Conservation (phyloP, 2,329 filamentous ascomycete genomes). For the Ceratocystis huliohia region DNA sequence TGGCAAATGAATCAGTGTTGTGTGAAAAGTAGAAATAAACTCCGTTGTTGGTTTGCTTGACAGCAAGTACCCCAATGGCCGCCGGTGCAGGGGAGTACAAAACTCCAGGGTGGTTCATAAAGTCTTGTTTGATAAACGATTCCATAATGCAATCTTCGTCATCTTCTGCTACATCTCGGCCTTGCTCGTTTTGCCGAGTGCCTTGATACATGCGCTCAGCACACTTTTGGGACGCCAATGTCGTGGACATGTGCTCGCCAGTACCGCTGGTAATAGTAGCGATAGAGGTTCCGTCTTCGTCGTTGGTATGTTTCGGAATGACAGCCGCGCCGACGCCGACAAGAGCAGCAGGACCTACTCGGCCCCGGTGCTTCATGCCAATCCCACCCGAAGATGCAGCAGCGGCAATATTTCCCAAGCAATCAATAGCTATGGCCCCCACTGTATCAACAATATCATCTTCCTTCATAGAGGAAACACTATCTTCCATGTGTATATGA, state of each 20-base stretch:
- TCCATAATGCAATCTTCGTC: slow-evolving; percentile 67
- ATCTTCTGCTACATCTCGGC: slow-evolving; percentile 50
- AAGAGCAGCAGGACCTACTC: slow-evolving; percentile 81
- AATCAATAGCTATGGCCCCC: slow-evolving; percentile 86
- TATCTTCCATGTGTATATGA: background rate
- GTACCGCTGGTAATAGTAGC: slow-evolving; percentile 87
- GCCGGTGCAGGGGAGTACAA: slow-evolving; percentile 65
- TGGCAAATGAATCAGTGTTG: slow-evolving; percentile 79
- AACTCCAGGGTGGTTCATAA: slow-evolving; percentile 84
- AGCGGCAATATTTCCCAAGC: slow-evolving; percentile 74
- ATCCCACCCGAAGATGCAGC: slow-evolving; percentile 95
- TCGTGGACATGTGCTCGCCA: slow-evolving; percentile 95
- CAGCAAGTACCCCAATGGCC: slow-evolving; percentile 78
- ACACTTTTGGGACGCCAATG: slow-evolving; percentile 76
- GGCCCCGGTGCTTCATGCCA: slow-evolving; percentile 91
- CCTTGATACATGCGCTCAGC: slow-evolving; percentile 71
- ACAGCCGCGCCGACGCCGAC: slow-evolving; percentile 86
- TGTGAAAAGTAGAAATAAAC: slow-evolving; percentile 86
- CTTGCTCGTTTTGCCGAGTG: slow-evolving; percentile 46
- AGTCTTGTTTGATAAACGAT: slow-evolving; percentile 73
- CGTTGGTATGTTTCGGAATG: slow-evolving; percentile 60
- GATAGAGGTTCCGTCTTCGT: slow-evolving; percentile 56
- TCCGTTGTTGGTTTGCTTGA: slow-evolving; percentile 69
- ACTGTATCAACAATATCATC: slow-evolving; percentile 80
- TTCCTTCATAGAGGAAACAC: slow-evolving; percentile 9